Conservation (phyloP, 345 rosid genomes). For the Sonneratia caseolaris region DNA sequence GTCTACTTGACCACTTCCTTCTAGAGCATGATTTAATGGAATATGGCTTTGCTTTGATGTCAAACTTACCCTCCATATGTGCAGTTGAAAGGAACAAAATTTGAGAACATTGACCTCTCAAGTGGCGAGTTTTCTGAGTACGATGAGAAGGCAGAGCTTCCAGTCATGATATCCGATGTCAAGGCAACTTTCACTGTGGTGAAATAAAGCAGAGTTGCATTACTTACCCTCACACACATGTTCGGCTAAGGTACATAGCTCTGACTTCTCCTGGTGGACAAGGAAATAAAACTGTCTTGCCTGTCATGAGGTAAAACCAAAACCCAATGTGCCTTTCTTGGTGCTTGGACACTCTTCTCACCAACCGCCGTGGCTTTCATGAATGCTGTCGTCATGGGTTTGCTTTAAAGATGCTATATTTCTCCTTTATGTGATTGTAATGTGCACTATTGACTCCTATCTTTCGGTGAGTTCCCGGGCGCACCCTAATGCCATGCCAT, state of each 20-base stretch:
- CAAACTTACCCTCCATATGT: conserved; percentile 3
- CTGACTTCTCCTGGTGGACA: not conserved
- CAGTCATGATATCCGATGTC: conserved; percentile 79
- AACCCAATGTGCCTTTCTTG: not conserved
- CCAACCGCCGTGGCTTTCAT: too few relatives aligned
- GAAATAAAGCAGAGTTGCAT: conserved; percentile 20
- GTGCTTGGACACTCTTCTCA: not conserved
- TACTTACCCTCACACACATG: not conserved
- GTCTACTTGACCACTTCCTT: not conserved
- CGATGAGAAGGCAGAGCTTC: conserved; percentile 78
- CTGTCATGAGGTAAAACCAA: not conserved
- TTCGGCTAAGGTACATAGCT: not conserved
- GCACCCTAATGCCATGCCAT: too few relatives aligned
- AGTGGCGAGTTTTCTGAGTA: conserved; percentile 65
- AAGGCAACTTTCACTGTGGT: conserved; percentile 51
- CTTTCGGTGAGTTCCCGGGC: too few relatives aligned
- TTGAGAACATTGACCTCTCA: conserved; percentile 61
- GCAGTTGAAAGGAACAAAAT: conserved; percentile 39
- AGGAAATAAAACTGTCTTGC: not conserved
- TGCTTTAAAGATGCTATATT: not conserved
- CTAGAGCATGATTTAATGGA: not conserved
- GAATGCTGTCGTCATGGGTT: not conserved
- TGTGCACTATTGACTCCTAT: too few relatives aligned
- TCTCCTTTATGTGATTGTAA: not conserved
- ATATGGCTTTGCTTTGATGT: not conserved